These are phyloP conservation scores for Fusarium acutatum DNA, from an alignment of 2,329 filamentous ascomycete genomes.

Conservation along the genomic window DNA sequence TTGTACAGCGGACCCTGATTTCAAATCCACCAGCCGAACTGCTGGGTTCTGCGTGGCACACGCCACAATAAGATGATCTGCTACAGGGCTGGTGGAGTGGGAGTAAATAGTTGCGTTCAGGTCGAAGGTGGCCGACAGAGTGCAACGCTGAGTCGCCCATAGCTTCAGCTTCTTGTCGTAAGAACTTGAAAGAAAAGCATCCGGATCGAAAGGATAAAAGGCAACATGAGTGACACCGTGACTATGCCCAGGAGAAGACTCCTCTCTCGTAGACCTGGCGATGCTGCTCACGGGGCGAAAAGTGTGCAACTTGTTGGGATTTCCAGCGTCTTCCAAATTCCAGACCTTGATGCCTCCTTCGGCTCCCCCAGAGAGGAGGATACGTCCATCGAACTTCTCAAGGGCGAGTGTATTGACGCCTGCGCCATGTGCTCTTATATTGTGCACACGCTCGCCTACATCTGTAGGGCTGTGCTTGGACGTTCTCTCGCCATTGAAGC, in stretches of 20 bases:
- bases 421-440: constrained; percentile 74
- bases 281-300: constrained; percentile 65
- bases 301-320: constrained; percentile 54
- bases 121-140: constrained; percentile 71
- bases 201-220: constrained; percentile 81
- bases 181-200: constrained; percentile 78
- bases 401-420: constrained; percentile 83
- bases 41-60: constrained; percentile 88
- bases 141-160: constrained; percentile 72
- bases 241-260: constrained; percentile 58
- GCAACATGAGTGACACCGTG: constrained; percentile 79
- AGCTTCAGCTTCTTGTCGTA: constrained; percentile 82
- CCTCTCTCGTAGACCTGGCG: constrained; percentile 50
- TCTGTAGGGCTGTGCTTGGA: constrained; percentile 19
- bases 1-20: constrained; percentile 78
- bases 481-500: constrained; percentile 68
- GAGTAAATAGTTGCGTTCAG: constrained; percentile 76
- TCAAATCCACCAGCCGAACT: constrained; percentile 85
- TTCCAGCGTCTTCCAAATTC: constrained; percentile 75
- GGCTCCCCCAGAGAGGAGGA: constrained; percentile 84
- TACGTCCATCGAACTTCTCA: constrained; percentile 80
- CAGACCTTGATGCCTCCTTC: constrained; percentile 87
- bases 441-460: constrained; percentile 44
- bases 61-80: constrained; percentile 80
- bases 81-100: constrained; percentile 79